phyloP scores from a whole-genome alignment of 352 stramenopile genomes.

The Phytophthora brassicae region DNA sequence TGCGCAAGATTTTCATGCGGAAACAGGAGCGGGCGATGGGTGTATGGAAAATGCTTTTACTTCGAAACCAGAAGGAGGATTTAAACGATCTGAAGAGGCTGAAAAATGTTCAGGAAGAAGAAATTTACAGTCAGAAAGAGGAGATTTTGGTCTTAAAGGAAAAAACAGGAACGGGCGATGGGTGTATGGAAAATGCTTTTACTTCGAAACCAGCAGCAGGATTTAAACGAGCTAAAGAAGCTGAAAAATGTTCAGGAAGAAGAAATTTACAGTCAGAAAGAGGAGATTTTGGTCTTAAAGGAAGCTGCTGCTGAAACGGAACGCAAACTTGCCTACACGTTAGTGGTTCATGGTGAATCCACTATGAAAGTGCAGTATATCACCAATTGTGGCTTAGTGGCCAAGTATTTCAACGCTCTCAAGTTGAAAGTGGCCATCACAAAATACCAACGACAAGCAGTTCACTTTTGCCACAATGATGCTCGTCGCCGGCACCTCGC shows the following conservation, averaged over 20 bases:
- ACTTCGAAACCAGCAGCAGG: slow-evolving; percentile 18
- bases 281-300: slow-evolving; percentile 18
- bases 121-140: slow-evolving; percentile 15
- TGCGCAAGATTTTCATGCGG: slow-evolving; percentile 6
- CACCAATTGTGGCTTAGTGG: slow-evolving; percentile 15
- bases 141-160: too few species aligned
- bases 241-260: slow-evolving; percentile 15
- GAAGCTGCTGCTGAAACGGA: slow-evolving; percentile 5
- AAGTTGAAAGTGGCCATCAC: slow-evolving; percentile 20
- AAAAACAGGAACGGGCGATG: slow-evolving; percentile 20
- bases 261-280: slow-evolving; percentile 11
- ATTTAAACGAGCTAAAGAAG: slow-evolving; percentile 18
- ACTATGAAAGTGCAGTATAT: slow-evolving; percentile 19
- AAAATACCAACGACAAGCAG: slow-evolving; percentile 8
- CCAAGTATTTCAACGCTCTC: slow-evolving; percentile 30
- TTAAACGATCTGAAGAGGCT: slow-evolving; percentile 15
- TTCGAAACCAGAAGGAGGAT: slow-evolving; percentile 18
- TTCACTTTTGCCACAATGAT: slow-evolving; percentile 23
- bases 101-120: slow-evolving; percentile 13
- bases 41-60: slow-evolving; percentile 26
- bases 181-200: slow-evolving; percentile 24
- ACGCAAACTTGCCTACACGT: slow-evolving; percentile 8
- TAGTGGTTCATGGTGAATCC: slow-evolving; percentile 8
- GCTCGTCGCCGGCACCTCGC: slow-evolving; percentile 11
- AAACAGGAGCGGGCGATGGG: slow-evolving; percentile 17